Conservation (phyloP, 805 yeast genomes). For the Wickerhamomyces rabaulensis region DNA sequence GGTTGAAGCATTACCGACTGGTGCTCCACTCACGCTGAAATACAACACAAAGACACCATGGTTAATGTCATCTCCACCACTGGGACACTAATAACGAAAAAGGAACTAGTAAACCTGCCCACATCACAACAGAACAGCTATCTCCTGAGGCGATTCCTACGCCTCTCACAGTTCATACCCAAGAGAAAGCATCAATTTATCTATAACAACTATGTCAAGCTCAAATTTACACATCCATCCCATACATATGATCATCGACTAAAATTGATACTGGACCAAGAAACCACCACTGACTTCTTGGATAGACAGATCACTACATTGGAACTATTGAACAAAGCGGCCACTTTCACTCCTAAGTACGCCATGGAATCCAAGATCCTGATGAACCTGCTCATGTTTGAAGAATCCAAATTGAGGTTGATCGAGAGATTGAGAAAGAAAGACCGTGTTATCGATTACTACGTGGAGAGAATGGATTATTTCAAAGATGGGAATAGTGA, state of each 20-base stretch:
- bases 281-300: not conserved
- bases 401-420: conserved; percentile 1
- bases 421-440: not conserved
- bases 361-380: conserved; percentile 5
- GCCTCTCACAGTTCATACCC: conserved; percentile 4
- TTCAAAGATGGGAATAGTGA: not conserved
- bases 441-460: not conserved
- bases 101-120: not conserved
- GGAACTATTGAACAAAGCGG: not conserved
- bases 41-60: too few relatives aligned
- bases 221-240: not conserved
- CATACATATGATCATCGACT: not conserved
- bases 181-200: conserved; percentile 3
- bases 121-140: not conserved
- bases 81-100: not conserved
- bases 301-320: not conserved
- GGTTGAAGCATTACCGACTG: too few relatives aligned
- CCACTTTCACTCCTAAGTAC: not conserved
- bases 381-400: conserved; percentile 2
- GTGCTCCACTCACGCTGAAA: too few relatives aligned
- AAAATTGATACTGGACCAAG: not conserved
- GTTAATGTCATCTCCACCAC: not conserved
- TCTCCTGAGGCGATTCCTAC: not conserved
- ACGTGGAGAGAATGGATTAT: not conserved
- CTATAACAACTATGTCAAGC: conserved; percentile 3